Percentiles rank a stretch among this genome's conserved stretches.
These are phyloP conservation scores for Malus hybrid DNA, from an alignment of 331 rosid genomes.

Conservation along the genomic window DNA sequence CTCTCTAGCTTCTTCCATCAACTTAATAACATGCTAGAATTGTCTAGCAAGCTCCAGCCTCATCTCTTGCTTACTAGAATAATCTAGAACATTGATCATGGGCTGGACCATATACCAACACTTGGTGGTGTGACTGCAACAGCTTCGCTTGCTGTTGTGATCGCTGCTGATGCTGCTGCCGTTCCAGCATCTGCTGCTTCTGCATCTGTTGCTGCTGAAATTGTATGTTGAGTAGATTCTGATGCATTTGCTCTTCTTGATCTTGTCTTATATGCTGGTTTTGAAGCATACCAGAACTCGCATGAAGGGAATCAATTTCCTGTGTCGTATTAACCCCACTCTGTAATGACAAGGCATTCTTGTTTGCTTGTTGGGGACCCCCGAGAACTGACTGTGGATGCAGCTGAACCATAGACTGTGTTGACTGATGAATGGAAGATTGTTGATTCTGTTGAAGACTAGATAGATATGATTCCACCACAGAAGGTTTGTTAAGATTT, in stretches of 20 bases:
- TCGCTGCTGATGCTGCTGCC: no score
- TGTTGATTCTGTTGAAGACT: slow-evolving; percentile 75
- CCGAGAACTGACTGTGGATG: slow-evolving; percentile 67
- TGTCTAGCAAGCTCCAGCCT: no score
- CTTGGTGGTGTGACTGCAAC: not conserved
- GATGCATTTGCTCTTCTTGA: slow-evolving; percentile 56
- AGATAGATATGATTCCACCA: slow-evolving; percentile 56
- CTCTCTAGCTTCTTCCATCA: no score
- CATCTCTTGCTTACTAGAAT: no score
- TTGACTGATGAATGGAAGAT: slow-evolving; percentile 57
- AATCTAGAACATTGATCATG: no score
- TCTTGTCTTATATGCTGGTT: slow-evolving; percentile 57
- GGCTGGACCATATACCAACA: no score
- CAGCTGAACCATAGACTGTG: slow-evolving; percentile 77
- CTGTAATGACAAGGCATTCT: slow-evolving; percentile 15
- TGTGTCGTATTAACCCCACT: no score
- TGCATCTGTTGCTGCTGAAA: slow-evolving; percentile 25
- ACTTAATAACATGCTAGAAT: no score
- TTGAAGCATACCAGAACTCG: slow-evolving; percentile 57
- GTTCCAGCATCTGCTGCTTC: no score
- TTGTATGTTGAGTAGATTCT: slow-evolving; percentile 48
- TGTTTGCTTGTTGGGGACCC: slow-evolving; percentile 69
- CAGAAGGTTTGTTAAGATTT: slow-evolving; percentile 53
- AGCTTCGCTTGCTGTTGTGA: no score
- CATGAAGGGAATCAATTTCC: slow-evolving; percentile 38